Conservation (phyloP, 1,284 basidiomycete species). For the Apiotrichum montevideense region DNA sequence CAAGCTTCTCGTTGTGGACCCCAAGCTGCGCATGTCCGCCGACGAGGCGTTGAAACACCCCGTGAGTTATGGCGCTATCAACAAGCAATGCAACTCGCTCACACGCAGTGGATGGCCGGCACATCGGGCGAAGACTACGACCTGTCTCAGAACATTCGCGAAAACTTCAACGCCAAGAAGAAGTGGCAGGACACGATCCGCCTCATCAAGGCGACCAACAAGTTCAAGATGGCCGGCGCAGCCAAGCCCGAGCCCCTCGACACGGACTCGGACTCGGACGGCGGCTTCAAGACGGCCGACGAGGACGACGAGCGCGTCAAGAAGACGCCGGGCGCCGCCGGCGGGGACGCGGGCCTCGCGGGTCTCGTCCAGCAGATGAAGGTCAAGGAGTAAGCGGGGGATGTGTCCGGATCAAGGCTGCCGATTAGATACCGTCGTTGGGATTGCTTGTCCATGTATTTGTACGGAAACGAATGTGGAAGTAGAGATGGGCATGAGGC, state of each 20-base stretch:
- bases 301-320: not conserved
- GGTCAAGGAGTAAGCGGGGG: not conserved
- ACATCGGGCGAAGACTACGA: slow-evolving; percentile 58
- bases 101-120: slow-evolving; percentile 30
- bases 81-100: not conserved
- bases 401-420: not conserved
- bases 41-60: slow-evolving; percentile 63
- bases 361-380: not conserved
- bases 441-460: too few species aligned
- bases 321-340: not conserved
- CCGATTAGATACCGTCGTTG: too few species aligned
- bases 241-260: slow-evolving; percentile 3
- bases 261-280: slow-evolving; percentile 3
- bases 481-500: too few species aligned
- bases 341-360: not conserved
- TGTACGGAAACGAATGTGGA: too few species aligned
- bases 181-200: slow-evolving; percentile 33
- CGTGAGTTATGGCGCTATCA: slow-evolving; percentile 32
- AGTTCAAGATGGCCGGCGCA: slow-evolving; percentile 1
- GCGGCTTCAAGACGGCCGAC: slow-evolving; percentile 6
- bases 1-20: slow-evolving; percentile 66
- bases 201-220: slow-evolving; percentile 14
- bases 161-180: slow-evolving; percentile 51
- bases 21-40: slow-evolving; percentile 65
- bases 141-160: slow-evolving; percentile 61